phyloP scores from a whole-genome alignment of 2,329 filamentous ascomycete species.

The Calonectria crousiana region DNA sequence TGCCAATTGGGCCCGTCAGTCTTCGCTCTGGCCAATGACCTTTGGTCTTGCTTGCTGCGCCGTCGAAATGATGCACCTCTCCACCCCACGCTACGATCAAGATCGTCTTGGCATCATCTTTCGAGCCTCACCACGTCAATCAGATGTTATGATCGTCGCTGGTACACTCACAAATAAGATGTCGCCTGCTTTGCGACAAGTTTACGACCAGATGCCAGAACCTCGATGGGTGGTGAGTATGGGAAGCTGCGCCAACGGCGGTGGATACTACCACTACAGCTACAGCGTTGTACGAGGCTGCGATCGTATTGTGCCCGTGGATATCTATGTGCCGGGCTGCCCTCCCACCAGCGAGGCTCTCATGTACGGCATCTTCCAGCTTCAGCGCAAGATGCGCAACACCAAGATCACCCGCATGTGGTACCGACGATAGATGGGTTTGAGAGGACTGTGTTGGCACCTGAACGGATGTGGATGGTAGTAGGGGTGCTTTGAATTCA shows the following conservation, averaged over 20 bases:
- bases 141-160: slow-evolving; percentile 94
- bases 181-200: slow-evolving; percentile 88
- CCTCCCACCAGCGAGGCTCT: slow-evolving; percentile 72
- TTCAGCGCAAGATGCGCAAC: slow-evolving; percentile 81
- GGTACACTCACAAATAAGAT: slow-evolving; percentile 97
- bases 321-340: slow-evolving; percentile 85
- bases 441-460: too few relatives aligned
- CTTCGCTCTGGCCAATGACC: slow-evolving; percentile 89
- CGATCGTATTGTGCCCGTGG: slow-evolving; percentile 82
- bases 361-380: slow-evolving; percentile 79
- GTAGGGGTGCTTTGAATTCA: not conserved
- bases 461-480: not conserved
- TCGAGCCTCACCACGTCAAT: slow-evolving; percentile 87
- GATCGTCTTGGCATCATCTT: slow-evolving; percentile 92
- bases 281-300: slow-evolving; percentile 82
- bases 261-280: slow-evolving; percentile 89
- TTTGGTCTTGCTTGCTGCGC: slow-evolving; percentile 92
- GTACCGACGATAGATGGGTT: slow-evolving; percentile 65
- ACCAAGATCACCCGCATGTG: slow-evolving; percentile 68
- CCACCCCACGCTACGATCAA: slow-evolving; percentile 89
- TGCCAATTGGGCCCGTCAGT: slow-evolving; percentile 86
- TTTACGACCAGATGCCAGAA: slow-evolving; percentile 97
- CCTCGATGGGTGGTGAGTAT: slow-evolving; percentile 88
- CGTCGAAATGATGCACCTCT: slow-evolving; percentile 93
- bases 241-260: slow-evolving; percentile 87